Base-by-base conservation (phyloP, 495 filamentous ascomycete species). In the Tuber magnatum region DNA sequence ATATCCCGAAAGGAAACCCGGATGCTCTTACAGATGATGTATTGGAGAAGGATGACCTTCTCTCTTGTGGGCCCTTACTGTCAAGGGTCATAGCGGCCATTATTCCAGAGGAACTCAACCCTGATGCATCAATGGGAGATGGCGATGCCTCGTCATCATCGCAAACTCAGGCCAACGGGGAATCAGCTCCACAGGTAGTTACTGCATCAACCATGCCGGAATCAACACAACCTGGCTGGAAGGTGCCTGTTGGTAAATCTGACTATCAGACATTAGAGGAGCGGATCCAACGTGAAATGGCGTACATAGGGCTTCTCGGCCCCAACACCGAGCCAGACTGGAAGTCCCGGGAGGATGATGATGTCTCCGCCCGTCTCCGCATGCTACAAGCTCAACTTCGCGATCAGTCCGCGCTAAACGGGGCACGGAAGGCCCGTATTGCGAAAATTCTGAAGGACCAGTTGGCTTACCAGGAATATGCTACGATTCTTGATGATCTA, bases 391-490 rank as follows among this genome's bases (percentile, higher is more conserved):
- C 87, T 69, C 90, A 93, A 70, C 88, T 99, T 2, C 90, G 91
- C 81, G 90, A 93, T 65, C 90, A 93, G 80, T 90, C 90, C 76
- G 89, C 97, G 68, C 83, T 91, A 79, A 98, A 98, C 84, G 94
- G 94, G 69, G 93, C 95, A 0, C 89, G 93, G 77, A 98, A 97
- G 82, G 88, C 92, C 9, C 87, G 94, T 24, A 87, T 99, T 16
- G 88, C 92, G 2, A 93, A 97, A 28, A 87, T 97, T 32, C 91
- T 94, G 3, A 91, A 93, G 78, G 94, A 96, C 83, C 89, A 92
- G 77, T 93, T 98, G 90, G 96, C 95, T 2, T 88, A 92, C 83
- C 95, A 98, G 78, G 95, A 99, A 83, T 99, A 96, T 84, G 90
- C 89, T 80, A 97, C 94, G 77, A 99, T 99, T 81, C 90, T 94